Evolutionary conservation across 2,329 filamentous ascomycete species (phyloP), one percentile per base, ranked within the genome.

Genomic region (Cryphonectria japonica): DNA sequence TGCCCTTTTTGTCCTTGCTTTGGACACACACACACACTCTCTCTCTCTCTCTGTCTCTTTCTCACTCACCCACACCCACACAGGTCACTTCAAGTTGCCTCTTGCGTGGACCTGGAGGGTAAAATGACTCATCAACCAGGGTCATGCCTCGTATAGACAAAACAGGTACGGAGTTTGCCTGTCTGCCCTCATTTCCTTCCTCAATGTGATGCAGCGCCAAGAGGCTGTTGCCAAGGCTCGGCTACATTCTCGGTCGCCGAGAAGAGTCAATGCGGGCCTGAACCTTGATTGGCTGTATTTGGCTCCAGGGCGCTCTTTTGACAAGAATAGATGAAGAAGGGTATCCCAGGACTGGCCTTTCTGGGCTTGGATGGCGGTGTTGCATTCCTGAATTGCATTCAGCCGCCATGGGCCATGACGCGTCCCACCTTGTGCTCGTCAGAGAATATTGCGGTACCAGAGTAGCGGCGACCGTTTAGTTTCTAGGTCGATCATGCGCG

Each of bases 211-310:
- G 19, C 39, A 60, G 26, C 52, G 37, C 32, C 50, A 11, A 14
- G 39, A 60, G 29, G n/a, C 11, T 8, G 26, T 14, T 13, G 50
- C 66, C 29, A 60, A 46, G 61, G n/a, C 63, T 71, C 70, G 70
- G 70, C 59, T 46, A 39, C 63, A 34, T 32, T 39, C 37, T 71
- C 70, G 70, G 67, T 67, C 39, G 41, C 67, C 70, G 70, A 71
- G 34, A 8, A 34, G 3, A 34, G 39, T 32, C 29, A 37, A 39
- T 39, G 59, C 32, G 22, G 5, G 16, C 59, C 32, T 61, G 59
- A 57, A 7, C 26, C 52, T 29, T 16, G 52, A 32, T 57, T 29
- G 52, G 52, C 26, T 57, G n/a, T 57, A 14, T 29, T 26, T 29
- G 52, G 26, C 52, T 13, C 26, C 9, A 13, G 26, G 14, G n/a